These are phyloP conservation scores for Fusarium bactridioides DNA, from an alignment of 2,329 filamentous ascomycete genomes.

Conservation along the genomic window DNA sequence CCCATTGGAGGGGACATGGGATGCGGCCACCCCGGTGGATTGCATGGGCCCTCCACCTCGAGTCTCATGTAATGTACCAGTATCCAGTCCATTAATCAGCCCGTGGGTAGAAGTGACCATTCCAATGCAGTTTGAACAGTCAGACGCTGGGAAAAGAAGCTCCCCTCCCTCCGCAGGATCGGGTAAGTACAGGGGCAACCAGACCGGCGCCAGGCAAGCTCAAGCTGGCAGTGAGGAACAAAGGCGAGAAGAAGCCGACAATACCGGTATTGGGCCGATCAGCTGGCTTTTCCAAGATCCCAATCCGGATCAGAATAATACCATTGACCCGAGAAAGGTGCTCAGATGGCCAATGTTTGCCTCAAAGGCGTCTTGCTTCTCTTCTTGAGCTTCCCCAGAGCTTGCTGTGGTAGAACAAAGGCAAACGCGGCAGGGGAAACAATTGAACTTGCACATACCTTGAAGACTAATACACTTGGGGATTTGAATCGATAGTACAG, in stretches of 20 bases:
- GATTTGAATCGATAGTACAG: conserved; percentile 24
- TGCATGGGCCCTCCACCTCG: conserved; percentile 39
- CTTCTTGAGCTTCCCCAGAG: conserved; percentile 8
- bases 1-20: conserved; percentile 41
- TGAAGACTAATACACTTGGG: conserved; percentile 32
- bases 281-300: conserved; percentile 23
- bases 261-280: conserved; percentile 23
- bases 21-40: conserved; percentile 37
- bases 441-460: conserved; percentile 38
- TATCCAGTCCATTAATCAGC: conserved; percentile 33
- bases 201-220: neutral
- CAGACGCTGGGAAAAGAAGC: conserved; percentile 21
- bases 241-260: conserved; percentile 11
- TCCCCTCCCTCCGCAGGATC: conserved; percentile 25
- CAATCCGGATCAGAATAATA: conserved; percentile 30
- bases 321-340: conserved; percentile 4
- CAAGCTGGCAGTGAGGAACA: conserved; percentile 1
- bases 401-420: conserved; percentile 19
- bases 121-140: conserved; percentile 1
- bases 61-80: conserved; percentile 25
- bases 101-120: conserved; percentile 32
- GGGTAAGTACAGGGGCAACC: conserved; percentile 22
- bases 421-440: conserved; percentile 14
- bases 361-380: conserved; percentile 17
- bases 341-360: conserved; percentile 19